Evolutionary conservation across 257 asterid genomes (phyloP).

Genomic region (Salvia splendens): DNA sequence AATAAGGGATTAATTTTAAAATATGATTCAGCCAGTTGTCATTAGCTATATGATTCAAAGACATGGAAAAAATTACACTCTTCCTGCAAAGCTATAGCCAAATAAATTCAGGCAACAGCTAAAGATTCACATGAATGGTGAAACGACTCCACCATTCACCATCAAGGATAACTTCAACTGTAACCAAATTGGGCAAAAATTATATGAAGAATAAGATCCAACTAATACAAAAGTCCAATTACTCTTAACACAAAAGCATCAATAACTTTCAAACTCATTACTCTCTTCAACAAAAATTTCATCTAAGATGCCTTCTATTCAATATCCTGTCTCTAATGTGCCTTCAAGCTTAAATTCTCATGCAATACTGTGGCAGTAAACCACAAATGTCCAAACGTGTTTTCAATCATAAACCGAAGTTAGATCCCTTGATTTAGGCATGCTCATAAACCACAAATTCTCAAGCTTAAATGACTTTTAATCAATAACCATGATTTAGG

Average conservation of each 20-base stretch:
- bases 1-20: slow-evolving; percentile 1
- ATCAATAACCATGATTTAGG: not conserved
- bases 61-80: too few relatives aligned
- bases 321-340: not conserved
- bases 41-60: not conserved
- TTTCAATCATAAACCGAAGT: slow-evolving; percentile 2
- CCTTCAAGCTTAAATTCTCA: not conserved
- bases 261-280: not conserved
- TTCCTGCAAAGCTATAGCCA: not conserved
- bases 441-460: too few relatives aligned
- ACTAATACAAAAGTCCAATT: slow-evolving; percentile 1
- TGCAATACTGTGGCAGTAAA: not conserved
- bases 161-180: not conserved
- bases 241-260: not conserved
- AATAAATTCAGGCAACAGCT: slow-evolving; percentile 1
- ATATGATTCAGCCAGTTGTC: slow-evolving; percentile 7
- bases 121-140: slow-evolving; percentile 7
- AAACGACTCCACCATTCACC: slow-evolving; percentile 2
- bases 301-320: not conserved
- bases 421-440: slow-evolving; percentile 10
- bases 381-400: not conserved
- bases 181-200: not conserved
- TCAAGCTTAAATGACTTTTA: too few relatives aligned
- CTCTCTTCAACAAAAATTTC: not conserved
- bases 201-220: not conserved